Evolutionary conservation across 441 rosid genomes (phyloP).

Genomic region (Daphne laureola): DNA sequence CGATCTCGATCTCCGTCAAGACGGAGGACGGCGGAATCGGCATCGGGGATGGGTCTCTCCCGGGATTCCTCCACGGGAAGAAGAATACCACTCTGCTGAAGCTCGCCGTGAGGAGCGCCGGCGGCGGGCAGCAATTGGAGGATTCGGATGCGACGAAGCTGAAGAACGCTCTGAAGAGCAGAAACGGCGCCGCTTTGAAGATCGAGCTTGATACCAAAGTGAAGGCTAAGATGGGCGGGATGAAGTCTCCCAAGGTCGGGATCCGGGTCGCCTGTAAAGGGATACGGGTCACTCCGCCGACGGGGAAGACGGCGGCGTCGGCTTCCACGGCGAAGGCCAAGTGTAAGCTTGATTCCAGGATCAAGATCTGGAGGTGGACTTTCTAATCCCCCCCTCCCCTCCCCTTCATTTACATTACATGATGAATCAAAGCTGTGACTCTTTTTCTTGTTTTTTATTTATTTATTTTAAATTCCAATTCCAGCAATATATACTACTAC

Average conservation of each 20-base stretch:
- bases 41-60: slow-evolving; percentile 44
- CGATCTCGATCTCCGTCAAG: slow-evolving; percentile 27
- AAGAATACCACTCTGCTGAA: slow-evolving; percentile 66
- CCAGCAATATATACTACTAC: not conserved
- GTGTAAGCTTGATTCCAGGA: slow-evolving; percentile 67
- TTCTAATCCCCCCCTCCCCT: too few relatives aligned
- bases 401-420: too few relatives aligned
- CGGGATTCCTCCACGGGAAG: slow-evolving; percentile 47
- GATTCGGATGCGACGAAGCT: slow-evolving; percentile 35
- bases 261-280: slow-evolving; percentile 61
- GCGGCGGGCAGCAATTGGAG: slow-evolving; percentile 30
- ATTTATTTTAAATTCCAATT: not conserved
- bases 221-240: slow-evolving; percentile 52
- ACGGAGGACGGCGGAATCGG: slow-evolving; percentile 30
- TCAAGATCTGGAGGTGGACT: slow-evolving; percentile 86
- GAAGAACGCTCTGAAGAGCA: slow-evolving; percentile 42
- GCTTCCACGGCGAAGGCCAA: slow-evolving; percentile 46
- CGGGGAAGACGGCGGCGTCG: slow-evolving; percentile 41
- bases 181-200: slow-evolving; percentile 42
- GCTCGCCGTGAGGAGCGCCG: slow-evolving; percentile 30
- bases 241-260: slow-evolving; percentile 49
- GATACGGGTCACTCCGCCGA: slow-evolving; percentile 42
- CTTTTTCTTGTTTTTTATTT: not conserved
- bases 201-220: slow-evolving; percentile 49
- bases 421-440: not conserved